Evolutionary conservation across 2,329 filamentous ascomycete genomes (phyloP), one percentile per base, ranked within the genome.

Genomic region (Lojkania enalia): DNA sequence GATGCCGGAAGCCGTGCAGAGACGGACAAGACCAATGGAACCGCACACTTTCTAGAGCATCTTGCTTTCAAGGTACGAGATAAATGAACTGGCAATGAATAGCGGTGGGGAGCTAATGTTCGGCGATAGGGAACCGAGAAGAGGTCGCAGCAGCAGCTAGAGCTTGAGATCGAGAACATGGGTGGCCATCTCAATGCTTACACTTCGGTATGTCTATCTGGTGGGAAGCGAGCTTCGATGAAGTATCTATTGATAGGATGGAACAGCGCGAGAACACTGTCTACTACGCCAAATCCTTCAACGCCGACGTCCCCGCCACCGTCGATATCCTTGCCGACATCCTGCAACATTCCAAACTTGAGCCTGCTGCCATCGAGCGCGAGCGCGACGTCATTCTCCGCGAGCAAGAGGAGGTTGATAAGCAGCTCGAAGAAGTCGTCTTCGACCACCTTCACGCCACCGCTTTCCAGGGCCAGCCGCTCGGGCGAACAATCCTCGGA

Each of bases 121-220:
- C n/a, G 44, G 42, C 39, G 35, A 54, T 47, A 91, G 91, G 94
- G 94, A 64, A 99, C 94, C 61, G 82, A 87, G 75, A 95, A 88
- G 80, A 85, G 94, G 75, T 90, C 88, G 57, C 94, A 99, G 77
- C 88, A 95, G 73, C 94, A 99, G 79, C 82, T 99, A 72, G 94
- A 99, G 80, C 86, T 99, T 57, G 94, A 99, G 81, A 97, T 99
- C 70, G 94, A 99, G 83, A 99, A 99, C 80, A 96, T 99, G 89
- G 94, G 94, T 73, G 94, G 90, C 57, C 94, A 99, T 79, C 83
- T 99, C 66, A 99, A 99, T 77, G 94, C 94, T 73, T 99, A 99
- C 81, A 99, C 94, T 66, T 97, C 92, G 80, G 91, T 96, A 85
- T 69, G 87, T 57, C 33, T 47, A 14, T 29, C 14, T 20, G 13